Evolutionary conservation across 2,329 filamentous ascomycete species (phyloP), one percentile per base, ranked within the genome.

Genomic region (Alternaria alternata): DNA sequence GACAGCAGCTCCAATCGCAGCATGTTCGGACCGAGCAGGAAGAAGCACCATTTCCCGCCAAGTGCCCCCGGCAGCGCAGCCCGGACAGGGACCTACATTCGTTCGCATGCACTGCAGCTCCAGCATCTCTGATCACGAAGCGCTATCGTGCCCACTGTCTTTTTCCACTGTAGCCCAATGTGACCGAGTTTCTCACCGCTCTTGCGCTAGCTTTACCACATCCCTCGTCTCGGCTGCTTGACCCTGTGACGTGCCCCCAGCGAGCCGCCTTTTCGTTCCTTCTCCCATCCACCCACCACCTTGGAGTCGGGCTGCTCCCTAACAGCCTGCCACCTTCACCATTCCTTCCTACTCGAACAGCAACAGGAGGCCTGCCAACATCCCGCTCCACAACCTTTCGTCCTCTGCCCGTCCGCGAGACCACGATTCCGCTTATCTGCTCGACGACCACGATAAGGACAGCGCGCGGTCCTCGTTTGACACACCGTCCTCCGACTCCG

Each of bases 331-430:
- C 57, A 63, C 76, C 73, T 83, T 85, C 93, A 97, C 88, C 82
- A 97, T 97, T 97, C 87, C 91, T 88, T 85, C 88, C 68, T 84
- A 88, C 69, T 83, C 86, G 86, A 85, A 81, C 69, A 84, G 84
- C 69, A 79, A 81, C 73, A 86, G 85, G 80, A 89, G 89, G 82
- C 88, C 91, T 79, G 92, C 91, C 81, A 92, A 91, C 82, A 97
- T 97, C 79, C 94, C 94, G 74, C 87, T 97, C 75, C 91, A 91
- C 80, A 90, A 89, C 73, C 84, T 97, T 66, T 80, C 81, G 52
- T 79, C 73, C 78, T 84, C 80, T 58, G 69, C 78, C 62, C 77
- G 78, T 42, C 73, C 75, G 43, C 73, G 76, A 72, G 71, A 78
- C 71, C 70, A 65, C 73, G 71, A 81, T 77, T 69, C 72, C 22